Evolutionary conservation across 176 grass and related monocot genomes (phyloP), one percentile per base, ranked within the genome.

Genomic region (Oropetium thomaeum): DNA sequence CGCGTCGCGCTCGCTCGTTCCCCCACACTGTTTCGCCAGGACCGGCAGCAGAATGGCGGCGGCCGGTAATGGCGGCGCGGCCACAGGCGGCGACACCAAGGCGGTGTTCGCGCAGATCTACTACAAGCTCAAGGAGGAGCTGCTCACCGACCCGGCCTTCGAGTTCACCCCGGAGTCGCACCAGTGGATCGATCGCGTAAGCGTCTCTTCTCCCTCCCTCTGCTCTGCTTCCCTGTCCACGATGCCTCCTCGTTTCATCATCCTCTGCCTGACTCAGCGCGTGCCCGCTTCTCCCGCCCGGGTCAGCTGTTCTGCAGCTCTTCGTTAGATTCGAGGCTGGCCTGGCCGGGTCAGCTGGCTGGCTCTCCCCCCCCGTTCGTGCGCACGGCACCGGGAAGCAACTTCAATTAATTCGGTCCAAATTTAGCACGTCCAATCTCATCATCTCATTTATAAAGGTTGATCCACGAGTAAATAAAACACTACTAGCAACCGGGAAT

Each of bases 161-260:
- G 89, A 99, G 68, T 92, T 83, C 89, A 96, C 91, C 30, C 6
- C 72, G 9, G 85, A 86, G 58, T 92, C 96, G 31, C 92, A 14
- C 73, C 64, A 86, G 77, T 99, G 96, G 96, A 88, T 99, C 87
- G 87, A 95, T 17, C 64, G 81, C 76, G 81, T 84, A 83, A 84
- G 54, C 35, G 71, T 31, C 54, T 8, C 30, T 9, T 51, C 48
- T 9, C 48, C 10, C 15, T 17, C 49, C 26, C 12, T 41, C 47
- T 1, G 10, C 28, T 10, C 32, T 3, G 4, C 17, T 4, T 10
- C 5, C 23, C 23, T 25, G 9, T 27, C n/a, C 2, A 10, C 1
- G 22, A 26, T 22, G 5, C 9, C 13, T 12, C 33, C 8, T 11
- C 3, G 62, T 34, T 34, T 35, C 16, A 63, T 39, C 62, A n/a